Evolutionary conservation across 1,284 basidiomycete genomes (phyloP).

Genomic region (Trametes pubescens): DNA sequence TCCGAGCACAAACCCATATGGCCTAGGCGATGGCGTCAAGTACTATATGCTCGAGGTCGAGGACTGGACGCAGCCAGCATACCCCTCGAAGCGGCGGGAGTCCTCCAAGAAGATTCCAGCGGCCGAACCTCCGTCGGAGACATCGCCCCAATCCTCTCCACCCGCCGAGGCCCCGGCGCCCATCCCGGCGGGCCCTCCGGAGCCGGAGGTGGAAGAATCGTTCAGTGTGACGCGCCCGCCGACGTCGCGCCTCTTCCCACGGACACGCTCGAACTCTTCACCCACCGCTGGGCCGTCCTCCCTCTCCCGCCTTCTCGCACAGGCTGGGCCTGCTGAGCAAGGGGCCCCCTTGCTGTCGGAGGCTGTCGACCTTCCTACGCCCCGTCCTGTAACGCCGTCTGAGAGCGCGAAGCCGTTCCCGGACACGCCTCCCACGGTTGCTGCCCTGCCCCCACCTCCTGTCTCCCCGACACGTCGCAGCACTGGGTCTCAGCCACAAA

Average conservation of each 20-base stretch:
- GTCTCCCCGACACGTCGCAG: constrained; percentile 21
- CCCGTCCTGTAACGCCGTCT: constrained; percentile 16
- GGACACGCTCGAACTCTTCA: constrained; percentile 71
- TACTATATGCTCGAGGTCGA: constrained; percentile 95
- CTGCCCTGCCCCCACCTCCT: constrained; percentile 36
- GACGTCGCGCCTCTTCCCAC: constrained; percentile 70
- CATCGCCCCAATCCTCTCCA: constrained; percentile 30
- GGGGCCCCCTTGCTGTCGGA: constrained; percentile 45
- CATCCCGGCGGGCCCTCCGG: constrained; percentile 63
- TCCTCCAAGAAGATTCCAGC: constrained; percentile 59
- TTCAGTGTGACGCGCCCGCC: constrained; percentile 68
- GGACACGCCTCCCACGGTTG: constrained; percentile 17
- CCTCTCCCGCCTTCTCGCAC: constrained; percentile 76
- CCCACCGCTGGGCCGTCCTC: constrained; percentile 76
- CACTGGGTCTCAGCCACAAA: constrained; percentile 41
- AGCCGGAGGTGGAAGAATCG: constrained; percentile 71
- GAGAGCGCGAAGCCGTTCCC: constrained; percentile 20
- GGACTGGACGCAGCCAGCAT: constrained; percentile 84
- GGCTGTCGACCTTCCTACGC: constrained; percentile 40
- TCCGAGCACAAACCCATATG: constrained; percentile 76
- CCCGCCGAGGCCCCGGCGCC: constrained; percentile 44
- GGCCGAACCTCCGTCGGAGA: constrained; percentile 41
- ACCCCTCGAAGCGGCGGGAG: constrained; percentile 63
- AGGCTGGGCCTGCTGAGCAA: constrained; percentile 51
- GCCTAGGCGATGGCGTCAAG: constrained; percentile 89